phyloP scores from a whole-genome alignment of 495 filamentous ascomycete species.

The Talaromyces nanjingensis region DNA sequence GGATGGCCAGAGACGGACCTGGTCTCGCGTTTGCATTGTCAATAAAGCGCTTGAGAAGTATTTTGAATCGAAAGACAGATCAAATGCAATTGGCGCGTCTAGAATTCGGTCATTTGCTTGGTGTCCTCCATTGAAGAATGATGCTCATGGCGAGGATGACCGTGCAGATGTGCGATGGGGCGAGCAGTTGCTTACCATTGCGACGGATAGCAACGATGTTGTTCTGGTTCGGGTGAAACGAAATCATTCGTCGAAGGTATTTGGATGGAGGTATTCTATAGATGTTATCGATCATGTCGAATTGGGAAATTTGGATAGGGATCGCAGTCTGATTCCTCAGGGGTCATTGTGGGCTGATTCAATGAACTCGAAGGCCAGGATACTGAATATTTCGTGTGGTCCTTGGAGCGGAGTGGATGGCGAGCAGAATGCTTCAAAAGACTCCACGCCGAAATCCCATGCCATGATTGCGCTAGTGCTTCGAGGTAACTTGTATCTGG shows the following conservation, averaged over 20 bases:
- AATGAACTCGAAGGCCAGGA: slow-evolving; percentile 17
- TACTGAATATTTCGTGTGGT: slow-evolving; percentile 25
- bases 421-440: not conserved
- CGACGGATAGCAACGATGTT: slow-evolving; percentile 38
- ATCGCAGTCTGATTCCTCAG: slow-evolving; percentile 13
- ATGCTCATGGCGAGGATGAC: slow-evolving; percentile 3
- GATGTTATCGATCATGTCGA: slow-evolving; percentile 21
- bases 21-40: slow-evolving; percentile 37
- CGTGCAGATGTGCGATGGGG: slow-evolving; percentile 30
- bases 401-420: slow-evolving; percentile 25
- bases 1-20: slow-evolving; percentile 27
- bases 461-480: slow-evolving; percentile 23
- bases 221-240: slow-evolving; percentile 21
- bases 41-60: slow-evolving; percentile 28
- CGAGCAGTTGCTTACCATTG: slow-evolving; percentile 25
- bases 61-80: slow-evolving; percentile 8
- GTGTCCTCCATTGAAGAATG: slow-evolving; percentile 28
- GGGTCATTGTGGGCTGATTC: slow-evolving; percentile 25
- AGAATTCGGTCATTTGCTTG: slow-evolving; percentile 37
- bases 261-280: slow-evolving; percentile 12
- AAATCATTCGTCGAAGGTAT: not conserved
- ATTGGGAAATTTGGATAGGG: slow-evolving; percentile 10
- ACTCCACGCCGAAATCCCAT: slow-evolving; percentile 10
- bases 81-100: slow-evolving; percentile 16
- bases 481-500: slow-evolving; percentile 22